These are phyloP conservation scores for Ceratocystis variospora DNA, from an alignment of 2,329 filamentous ascomycete genomes.

Conservation along the genomic window DNA sequence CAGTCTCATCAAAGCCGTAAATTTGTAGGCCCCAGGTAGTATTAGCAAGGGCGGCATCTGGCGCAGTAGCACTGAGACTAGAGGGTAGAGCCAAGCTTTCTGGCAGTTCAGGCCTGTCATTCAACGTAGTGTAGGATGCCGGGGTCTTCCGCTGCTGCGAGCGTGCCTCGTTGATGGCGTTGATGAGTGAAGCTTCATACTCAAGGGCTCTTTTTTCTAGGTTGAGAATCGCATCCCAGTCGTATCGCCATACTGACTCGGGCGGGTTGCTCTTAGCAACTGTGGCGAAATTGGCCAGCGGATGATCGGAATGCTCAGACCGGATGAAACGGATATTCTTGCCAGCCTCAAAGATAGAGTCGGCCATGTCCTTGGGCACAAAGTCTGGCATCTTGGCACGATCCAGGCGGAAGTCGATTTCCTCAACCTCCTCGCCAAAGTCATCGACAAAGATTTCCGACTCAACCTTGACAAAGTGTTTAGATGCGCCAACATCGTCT, in stretches of 20 bases:
- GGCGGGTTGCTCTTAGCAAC: slow-evolving; percentile 39
- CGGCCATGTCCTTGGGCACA: slow-evolving; percentile 53
- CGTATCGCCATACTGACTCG: slow-evolving; percentile 52
- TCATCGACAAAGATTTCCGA: slow-evolving; percentile 43
- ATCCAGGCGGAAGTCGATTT: slow-evolving; percentile 50
- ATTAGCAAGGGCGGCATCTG: slow-evolving; percentile 7
- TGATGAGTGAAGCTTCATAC: slow-evolving; percentile 26
- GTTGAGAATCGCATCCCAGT: slow-evolving; percentile 53
- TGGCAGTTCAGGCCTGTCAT: neutral
- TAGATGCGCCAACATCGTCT: slow-evolving; percentile 31
- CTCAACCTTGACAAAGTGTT: slow-evolving; percentile 48
- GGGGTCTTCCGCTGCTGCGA: neutral
- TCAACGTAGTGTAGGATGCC: neutral
- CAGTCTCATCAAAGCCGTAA: slow-evolving; percentile 35
- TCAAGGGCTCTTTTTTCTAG: slow-evolving; percentile 45
- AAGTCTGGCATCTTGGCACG: slow-evolving; percentile 56
- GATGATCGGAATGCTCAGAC: slow-evolving; percentile 56
- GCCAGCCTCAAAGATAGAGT: slow-evolving; percentile 65
- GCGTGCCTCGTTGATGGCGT: slow-evolving; percentile 18
- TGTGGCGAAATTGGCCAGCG: slow-evolving; percentile 42
- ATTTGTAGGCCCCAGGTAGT: slow-evolving; percentile 28
- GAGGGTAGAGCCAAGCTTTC: neutral
- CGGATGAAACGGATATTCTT: slow-evolving; percentile 61
- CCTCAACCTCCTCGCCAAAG: slow-evolving; percentile 41
- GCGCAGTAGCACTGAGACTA: neutral